phyloP scores from a whole-genome alignment of 2,329 filamentous ascomycete genomes.

The Xylaria sp. region DNA sequence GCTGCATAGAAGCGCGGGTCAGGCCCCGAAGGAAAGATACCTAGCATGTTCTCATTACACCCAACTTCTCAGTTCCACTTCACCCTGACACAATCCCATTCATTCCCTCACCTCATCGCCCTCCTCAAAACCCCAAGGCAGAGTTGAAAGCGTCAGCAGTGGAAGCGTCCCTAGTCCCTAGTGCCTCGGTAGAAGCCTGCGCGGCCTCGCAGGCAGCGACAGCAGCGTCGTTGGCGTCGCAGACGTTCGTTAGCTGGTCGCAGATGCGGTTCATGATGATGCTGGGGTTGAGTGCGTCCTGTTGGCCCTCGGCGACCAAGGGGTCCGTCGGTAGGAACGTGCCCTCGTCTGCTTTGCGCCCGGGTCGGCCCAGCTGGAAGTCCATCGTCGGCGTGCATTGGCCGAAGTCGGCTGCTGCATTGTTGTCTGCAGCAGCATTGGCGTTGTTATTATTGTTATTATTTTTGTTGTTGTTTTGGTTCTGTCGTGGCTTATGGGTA shows the following conservation, averaged over 20 bases:
- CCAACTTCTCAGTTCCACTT: too few relatives aligned
- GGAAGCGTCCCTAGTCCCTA: conserved; percentile 59
- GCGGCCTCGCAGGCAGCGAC: conserved; percentile 59
- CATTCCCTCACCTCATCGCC: too few relatives aligned
- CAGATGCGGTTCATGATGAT: conserved; percentile 72
- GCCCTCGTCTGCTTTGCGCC: conserved; percentile 61
- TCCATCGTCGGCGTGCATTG: conserved; percentile 62
- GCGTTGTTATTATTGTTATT: conserved; percentile 34
- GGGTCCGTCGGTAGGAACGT: conserved; percentile 69
- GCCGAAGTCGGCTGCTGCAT: conserved; percentile 58
- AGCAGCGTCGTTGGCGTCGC: conserved; percentile 66
- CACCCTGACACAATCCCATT: too few relatives aligned
- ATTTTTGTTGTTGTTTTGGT: conserved; percentile 28
- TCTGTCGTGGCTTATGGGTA: conserved; percentile 30
- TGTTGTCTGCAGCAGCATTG: conserved; percentile 38
- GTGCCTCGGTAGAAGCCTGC: conserved; percentile 60
- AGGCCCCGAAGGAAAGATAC: too few relatives aligned
- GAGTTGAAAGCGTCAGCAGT: conserved; percentile 62
- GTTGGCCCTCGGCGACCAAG: conserved; percentile 64
- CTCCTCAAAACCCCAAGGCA: conserved; percentile 52
- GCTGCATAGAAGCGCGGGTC: too few relatives aligned
- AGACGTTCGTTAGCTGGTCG: conserved; percentile 69
- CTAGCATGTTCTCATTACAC: too few relatives aligned
- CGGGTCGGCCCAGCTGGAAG: conserved; percentile 64
- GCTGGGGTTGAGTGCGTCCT: conserved; percentile 68